Evolutionary conservation across 345 rosid genomes (phyloP).

Genomic region (Aurinia saxatilis): DNA sequence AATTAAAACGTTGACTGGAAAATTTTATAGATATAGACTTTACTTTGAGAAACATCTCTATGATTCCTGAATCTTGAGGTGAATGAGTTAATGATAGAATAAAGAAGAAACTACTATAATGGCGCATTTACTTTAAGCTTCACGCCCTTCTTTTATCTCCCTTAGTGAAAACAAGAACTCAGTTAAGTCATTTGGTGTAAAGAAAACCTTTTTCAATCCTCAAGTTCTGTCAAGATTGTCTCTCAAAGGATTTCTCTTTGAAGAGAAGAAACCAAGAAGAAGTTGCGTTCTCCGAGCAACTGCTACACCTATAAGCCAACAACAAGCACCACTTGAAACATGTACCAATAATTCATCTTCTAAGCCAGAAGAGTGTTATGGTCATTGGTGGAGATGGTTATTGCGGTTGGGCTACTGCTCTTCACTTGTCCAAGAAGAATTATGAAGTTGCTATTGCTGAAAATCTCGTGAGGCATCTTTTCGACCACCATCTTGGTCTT

Average conservation of each 20-base stretch:
- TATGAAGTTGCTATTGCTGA: conserved; percentile 82
- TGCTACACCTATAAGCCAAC: conserved; percentile 55
- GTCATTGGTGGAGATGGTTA: conserved; percentile 98
- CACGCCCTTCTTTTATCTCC: too few relatives aligned
- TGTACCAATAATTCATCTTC: conserved; percentile 30
- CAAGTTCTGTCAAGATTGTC: conserved; percentile 28
- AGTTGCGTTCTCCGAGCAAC: conserved; percentile 18
- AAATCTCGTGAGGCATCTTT: conserved; percentile 76
- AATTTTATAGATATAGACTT: too few relatives aligned
- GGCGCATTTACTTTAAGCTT: too few relatives aligned
- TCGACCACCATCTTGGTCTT: conserved; percentile 91
- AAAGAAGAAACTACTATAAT: too few relatives aligned
- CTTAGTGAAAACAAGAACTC: too few relatives aligned
- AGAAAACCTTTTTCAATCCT: conserved; percentile 24
- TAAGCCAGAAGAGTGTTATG: conserved; percentile 68
- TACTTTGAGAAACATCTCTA: too few relatives aligned
- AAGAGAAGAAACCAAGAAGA: conserved; percentile 27
- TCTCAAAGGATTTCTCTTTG: conserved; percentile 29
- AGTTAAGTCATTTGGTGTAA: conserved; percentile 22
- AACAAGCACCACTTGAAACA: conserved; percentile 51
- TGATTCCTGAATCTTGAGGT: too few relatives aligned
- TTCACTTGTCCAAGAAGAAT: conserved; percentile 77
- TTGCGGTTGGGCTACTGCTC: conserved; percentile 99
- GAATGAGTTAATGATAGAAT: too few relatives aligned
- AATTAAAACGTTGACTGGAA: too few relatives aligned